Evolutionary conservation across 306 rosid genomes (phyloP).

Genomic region (Leucaena leucocephala): DNA sequence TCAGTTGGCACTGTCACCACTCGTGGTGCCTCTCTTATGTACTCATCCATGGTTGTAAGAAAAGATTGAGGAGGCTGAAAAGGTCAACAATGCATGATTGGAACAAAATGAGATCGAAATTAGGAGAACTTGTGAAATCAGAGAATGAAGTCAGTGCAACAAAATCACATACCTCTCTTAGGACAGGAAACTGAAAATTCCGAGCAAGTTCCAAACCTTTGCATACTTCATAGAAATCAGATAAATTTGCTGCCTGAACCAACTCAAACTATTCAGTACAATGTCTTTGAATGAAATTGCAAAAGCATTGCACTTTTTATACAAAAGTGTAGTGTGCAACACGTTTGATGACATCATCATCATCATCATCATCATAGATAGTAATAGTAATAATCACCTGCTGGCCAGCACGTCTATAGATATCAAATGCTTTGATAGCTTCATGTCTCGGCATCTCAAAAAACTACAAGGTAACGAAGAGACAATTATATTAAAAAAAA

Average conservation of each 20-base stretch:
- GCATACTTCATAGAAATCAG: slow-evolving; percentile 91
- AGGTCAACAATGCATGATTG: slow-evolving; percentile 28
- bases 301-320: background rate
- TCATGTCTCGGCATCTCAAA: slow-evolving; percentile 99
- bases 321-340: slow-evolving; percentile 2
- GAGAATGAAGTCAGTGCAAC: slow-evolving; percentile 23
- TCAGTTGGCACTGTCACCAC: slow-evolving; percentile 75
- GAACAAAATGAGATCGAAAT: slow-evolving; percentile 21
- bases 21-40: slow-evolving; percentile 94
- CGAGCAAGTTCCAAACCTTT: slow-evolving; percentile 97
- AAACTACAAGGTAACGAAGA: slow-evolving; percentile 58
- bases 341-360: background rate
- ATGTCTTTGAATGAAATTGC: slow-evolving; percentile 28
- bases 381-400: slow-evolving; percentile 60
- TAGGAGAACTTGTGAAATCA: slow-evolving; percentile 17
- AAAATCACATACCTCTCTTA: slow-evolving; percentile 72
- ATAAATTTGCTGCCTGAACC: slow-evolving; percentile 81
- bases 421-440: slow-evolving; percentile 91
- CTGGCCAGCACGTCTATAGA: slow-evolving; percentile 97
- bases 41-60: slow-evolving; percentile 96
- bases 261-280: slow-evolving; percentile 31
- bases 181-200: slow-evolving; percentile 96
- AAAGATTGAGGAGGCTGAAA: slow-evolving; percentile 97
- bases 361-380: background rate
- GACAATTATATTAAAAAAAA: slow-evolving; percentile 23